Evolutionary conservation across 2,329 filamentous ascomycete species (phyloP).

Genomic region (Talaromyces sp.): DNA sequence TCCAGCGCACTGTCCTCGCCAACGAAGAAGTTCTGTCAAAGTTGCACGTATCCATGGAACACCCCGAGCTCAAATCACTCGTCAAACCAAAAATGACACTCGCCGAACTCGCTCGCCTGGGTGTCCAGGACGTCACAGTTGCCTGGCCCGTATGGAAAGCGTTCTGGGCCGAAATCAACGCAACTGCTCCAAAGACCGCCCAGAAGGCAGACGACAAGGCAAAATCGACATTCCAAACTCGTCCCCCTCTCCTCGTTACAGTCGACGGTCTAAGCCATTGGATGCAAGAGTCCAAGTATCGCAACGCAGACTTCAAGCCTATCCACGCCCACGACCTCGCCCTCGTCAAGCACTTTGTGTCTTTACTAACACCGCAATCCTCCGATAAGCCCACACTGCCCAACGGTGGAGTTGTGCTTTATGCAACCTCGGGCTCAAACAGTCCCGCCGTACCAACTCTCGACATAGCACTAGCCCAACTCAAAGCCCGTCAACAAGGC

Average conservation of each 20-base stretch:
- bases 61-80: slow-evolving; percentile 58
- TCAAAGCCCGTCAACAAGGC: slow-evolving; percentile 44
- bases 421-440: slow-evolving; percentile 70
- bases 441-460: slow-evolving; percentile 61
- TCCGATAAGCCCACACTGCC: slow-evolving; percentile 39
- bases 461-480: slow-evolving; percentile 60
- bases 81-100: slow-evolving; percentile 60
- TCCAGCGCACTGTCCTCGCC: slow-evolving; percentile 68
- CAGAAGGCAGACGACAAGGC: slow-evolving; percentile 30
- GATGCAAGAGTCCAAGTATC: slow-evolving; percentile 76
- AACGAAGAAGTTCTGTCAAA: slow-evolving; percentile 63
- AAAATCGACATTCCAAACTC: slow-evolving; percentile 38
- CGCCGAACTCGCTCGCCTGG: slow-evolving; percentile 63
- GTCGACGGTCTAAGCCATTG: slow-evolving; percentile 78
- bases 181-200: slow-evolving; percentile 43
- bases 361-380: slow-evolving; percentile 52
- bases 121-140: slow-evolving; percentile 69
- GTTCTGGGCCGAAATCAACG: slow-evolving; percentile 72
- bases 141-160: slow-evolving; percentile 78
- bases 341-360: slow-evolving; percentile 70
- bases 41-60: slow-evolving; percentile 50
- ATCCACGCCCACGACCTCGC: slow-evolving; percentile 85
- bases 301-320: slow-evolving; percentile 63
- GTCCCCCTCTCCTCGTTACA: slow-evolving; percentile 67
- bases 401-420: slow-evolving; percentile 78